These are phyloP conservation scores for Cercis canadensis DNA, from an alignment of 306 rosid genomes.

Conservation along the genomic window DNA sequence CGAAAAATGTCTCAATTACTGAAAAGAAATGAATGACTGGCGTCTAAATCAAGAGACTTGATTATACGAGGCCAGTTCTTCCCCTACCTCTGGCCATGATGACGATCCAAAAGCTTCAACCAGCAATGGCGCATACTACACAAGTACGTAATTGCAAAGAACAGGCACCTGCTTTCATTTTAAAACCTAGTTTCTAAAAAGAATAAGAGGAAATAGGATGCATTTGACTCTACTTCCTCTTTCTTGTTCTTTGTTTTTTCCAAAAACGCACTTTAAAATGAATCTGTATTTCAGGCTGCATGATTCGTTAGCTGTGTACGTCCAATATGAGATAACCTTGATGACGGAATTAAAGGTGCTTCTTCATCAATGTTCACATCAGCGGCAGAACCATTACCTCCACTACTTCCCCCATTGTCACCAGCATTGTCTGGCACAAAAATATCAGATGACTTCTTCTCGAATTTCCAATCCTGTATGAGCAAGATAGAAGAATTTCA, in stretches of 20 bases:
- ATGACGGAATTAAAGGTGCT: slow-evolving; percentile 73
- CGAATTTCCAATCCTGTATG: slow-evolving; percentile 89
- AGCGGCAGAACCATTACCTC: slow-evolving; percentile 48
- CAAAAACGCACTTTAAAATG: slow-evolving; percentile 17
- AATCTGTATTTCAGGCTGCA: slow-evolving; percentile 27
- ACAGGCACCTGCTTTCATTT: slow-evolving; percentile 5
- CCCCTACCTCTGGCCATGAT: neutral
- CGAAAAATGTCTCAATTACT: neutral
- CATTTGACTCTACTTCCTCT: slow-evolving; percentile 35
- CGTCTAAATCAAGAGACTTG: slow-evolving; percentile 29
- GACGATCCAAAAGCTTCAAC: slow-evolving; percentile 7
- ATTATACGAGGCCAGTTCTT: slow-evolving; percentile 19
- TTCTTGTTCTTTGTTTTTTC: slow-evolving; percentile 28
- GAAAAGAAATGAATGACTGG: neutral
- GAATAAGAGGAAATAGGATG: slow-evolving; percentile 48
- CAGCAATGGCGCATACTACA: slow-evolving; percentile 9
- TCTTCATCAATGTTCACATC: slow-evolving; percentile 66
- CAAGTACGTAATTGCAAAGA: no score
- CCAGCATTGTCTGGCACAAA: slow-evolving; percentile 48
- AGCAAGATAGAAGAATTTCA: slow-evolving; percentile 14
- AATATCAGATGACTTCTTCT: slow-evolving; percentile 80
- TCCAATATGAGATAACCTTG: slow-evolving; percentile 82
- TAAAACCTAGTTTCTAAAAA: slow-evolving; percentile 40
- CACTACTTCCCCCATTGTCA: slow-evolving; percentile 46
- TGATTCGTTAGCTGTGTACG: slow-evolving; percentile 60